These are phyloP conservation scores for Tetradesmus lagerheimii DNA, from an alignment of 139 green algal species.

Conservation along the genomic window DNA sequence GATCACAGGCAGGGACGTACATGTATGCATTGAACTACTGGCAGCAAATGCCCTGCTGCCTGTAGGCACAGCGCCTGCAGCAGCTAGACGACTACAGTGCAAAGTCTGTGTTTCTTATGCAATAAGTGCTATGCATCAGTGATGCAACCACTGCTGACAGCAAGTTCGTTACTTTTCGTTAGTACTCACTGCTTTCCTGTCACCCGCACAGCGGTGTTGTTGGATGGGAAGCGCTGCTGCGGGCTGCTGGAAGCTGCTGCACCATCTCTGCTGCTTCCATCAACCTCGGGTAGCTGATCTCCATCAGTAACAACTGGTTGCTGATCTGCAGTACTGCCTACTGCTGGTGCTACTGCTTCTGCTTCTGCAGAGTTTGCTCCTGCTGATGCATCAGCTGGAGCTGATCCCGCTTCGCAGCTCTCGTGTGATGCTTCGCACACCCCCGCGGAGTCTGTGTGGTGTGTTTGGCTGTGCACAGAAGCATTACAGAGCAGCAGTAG, in stretches of 20 bases:
- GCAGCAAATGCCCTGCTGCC: not conserved
- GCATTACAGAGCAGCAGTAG: not conserved
- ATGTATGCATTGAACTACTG: not conserved
- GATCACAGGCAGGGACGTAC: not conserved
- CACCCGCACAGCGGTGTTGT: not conserved
- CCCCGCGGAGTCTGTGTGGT: not conserved
- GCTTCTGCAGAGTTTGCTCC: not conserved
- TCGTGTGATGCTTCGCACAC: not conserved
- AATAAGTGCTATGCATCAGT: too few relatives aligned
- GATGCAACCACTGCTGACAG: too few relatives aligned
- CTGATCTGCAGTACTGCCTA: not conserved
- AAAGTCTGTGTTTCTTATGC: too few relatives aligned
- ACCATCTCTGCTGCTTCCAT: not conserved
- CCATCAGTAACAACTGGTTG: not conserved
- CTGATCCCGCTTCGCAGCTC: not conserved
- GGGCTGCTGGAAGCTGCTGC: not conserved
- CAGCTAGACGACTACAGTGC: too few relatives aligned
- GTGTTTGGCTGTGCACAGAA: not conserved
- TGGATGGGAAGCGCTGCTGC: slow-evolving; percentile 10
- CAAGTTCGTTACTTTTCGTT: too few relatives aligned
- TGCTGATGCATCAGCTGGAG: not conserved
- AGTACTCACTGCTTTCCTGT: not conserved
- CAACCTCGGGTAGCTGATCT: not conserved
- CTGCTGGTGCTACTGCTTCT: not conserved
- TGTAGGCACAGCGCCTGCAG: too few relatives aligned